Base-by-base conservation (phyloP, 2,329 filamentous ascomycete genomes). In the Raffaelea deltoideospora region DNA sequence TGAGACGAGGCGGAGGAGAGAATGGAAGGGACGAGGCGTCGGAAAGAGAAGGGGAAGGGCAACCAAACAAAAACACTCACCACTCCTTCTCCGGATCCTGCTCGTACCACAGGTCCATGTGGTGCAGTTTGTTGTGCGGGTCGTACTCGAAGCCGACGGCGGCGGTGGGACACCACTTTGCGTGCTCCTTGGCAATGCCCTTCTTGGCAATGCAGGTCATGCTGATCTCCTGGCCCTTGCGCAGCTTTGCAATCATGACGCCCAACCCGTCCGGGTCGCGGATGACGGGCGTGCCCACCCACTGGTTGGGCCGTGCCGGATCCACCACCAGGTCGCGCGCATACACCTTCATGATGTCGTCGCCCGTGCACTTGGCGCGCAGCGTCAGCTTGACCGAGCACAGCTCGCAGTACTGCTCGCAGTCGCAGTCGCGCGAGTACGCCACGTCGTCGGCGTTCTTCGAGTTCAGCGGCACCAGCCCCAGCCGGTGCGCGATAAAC, bases 91-190 rank as follows among this genome's bases (percentile, higher is more conserved):
- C 69, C 2, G 83, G 60, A 58, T 92, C 81, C 47, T 79, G 72
- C 64, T 98, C 90, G 55, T 85, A 95, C 90, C 90, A 98, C 58
- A 93, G 75, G 51, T 93, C 84, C 38, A 90, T 68, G 59, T 98
- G 90, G 46, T 79, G 74, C 46, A 98, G 65, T 61, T 93, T 95
- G 63, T 98, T 98, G 58, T 92, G 82, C 42, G 90, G 90, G 55
- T 98, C 90, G 58, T 98, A 98, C 59, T 98, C 90, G 54, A 98
- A 98, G 19, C 85, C 87, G 29, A 98, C 78, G 4, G 90, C 90
- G 29, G 86, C 72, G 26, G 83, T 88, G 2, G 90, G 87, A 50
- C 85, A 82, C 90, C 90, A 98, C 59, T 98, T 98, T 10, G 90
- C 84, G 59, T 98, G 90, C 57, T 98, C 90, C 66, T 98, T 98